Evolutionary conservation across 768 basidiomycete genomes (phyloP).

Genomic region (Rickenella mellea): DNA sequence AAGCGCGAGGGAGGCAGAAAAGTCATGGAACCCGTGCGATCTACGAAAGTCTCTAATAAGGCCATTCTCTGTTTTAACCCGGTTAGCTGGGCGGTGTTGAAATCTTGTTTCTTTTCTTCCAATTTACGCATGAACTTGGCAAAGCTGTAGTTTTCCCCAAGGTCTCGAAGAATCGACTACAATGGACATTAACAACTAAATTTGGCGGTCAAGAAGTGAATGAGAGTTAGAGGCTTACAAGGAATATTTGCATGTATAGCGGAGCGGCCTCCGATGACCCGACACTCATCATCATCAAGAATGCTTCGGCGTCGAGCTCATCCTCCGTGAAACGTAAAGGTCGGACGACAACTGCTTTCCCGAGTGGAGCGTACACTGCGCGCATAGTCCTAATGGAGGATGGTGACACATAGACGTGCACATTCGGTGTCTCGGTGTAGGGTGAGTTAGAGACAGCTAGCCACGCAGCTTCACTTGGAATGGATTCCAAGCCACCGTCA

Average conservation of each 20-base stretch:
- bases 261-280: slow-evolving; percentile 53
- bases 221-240: slow-evolving; percentile 32
- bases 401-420: slow-evolving; percentile 47
- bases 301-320: slow-evolving; percentile 60
- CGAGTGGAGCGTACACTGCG: slow-evolving; percentile 44
- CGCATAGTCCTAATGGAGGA: slow-evolving; percentile 55
- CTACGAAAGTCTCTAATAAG: slow-evolving; percentile 47
- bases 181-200: slow-evolving; percentile 5
- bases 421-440: slow-evolving; percentile 18
- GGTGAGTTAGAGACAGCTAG: slow-evolving; percentile 20
- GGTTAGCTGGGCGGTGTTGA: slow-evolving; percentile 46
- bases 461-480: slow-evolving; percentile 64
- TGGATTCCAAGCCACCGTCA: slow-evolving; percentile 47
- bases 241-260: slow-evolving; percentile 57
- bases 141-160: slow-evolving; percentile 53
- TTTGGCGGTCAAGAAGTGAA: neutral
- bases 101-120: slow-evolving; percentile 34
- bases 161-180: slow-evolving; percentile 49
- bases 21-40: neutral
- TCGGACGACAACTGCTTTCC: slow-evolving; percentile 37
- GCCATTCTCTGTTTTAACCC: slow-evolving; percentile 58
- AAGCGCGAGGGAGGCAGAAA: too few species aligned
- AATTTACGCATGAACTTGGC: slow-evolving; percentile 37
- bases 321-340: slow-evolving; percentile 45
- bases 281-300: slow-evolving; percentile 69